Conservation (phyloP, 345 rosid genomes). For the Alliaria petiolata region DNA sequence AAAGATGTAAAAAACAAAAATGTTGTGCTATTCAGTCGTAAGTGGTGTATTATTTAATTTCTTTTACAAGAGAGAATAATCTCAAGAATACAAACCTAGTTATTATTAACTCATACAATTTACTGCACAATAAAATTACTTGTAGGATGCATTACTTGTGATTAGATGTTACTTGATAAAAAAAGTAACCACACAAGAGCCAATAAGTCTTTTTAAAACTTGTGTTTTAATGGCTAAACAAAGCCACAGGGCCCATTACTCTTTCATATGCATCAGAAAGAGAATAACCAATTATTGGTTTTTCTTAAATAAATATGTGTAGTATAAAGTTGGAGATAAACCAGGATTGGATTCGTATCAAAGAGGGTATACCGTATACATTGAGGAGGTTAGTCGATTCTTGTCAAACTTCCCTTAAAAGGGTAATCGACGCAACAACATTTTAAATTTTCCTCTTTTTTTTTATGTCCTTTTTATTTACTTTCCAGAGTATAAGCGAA, state of each 20-base stretch:
- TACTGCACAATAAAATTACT: not conserved
- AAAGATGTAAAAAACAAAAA: not conserved
- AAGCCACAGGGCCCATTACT: too few relatives aligned
- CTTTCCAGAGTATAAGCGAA: slow-evolving; percentile 9
- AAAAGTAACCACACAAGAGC: not conserved
- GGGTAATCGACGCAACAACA: slow-evolving; percentile 18
- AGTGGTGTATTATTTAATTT: not conserved
- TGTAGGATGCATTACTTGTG: not conserved
- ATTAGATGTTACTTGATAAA: not conserved
- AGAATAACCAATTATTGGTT: not conserved
- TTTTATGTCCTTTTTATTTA: not conserved
- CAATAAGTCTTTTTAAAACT: not conserved
- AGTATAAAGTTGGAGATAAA: not conserved
- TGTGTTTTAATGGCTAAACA: not conserved
- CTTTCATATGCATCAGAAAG: not conserved
- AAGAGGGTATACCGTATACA: slow-evolving; percentile 14
- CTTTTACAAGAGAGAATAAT: not conserved
- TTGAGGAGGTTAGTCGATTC: slow-evolving; percentile 25
- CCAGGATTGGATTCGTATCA: slow-evolving; percentile 2
- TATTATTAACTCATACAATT: not conserved
- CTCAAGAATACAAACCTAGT: not conserved
- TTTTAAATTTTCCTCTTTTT: too few relatives aligned
- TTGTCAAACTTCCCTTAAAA: slow-evolving; percentile 33
- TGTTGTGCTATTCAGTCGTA: not conserved
- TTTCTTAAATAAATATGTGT: not conserved